Evolutionary conservation across 129 eudicot genomes (phyloP).

Genomic region (Gnaphalium uliginosum): DNA sequence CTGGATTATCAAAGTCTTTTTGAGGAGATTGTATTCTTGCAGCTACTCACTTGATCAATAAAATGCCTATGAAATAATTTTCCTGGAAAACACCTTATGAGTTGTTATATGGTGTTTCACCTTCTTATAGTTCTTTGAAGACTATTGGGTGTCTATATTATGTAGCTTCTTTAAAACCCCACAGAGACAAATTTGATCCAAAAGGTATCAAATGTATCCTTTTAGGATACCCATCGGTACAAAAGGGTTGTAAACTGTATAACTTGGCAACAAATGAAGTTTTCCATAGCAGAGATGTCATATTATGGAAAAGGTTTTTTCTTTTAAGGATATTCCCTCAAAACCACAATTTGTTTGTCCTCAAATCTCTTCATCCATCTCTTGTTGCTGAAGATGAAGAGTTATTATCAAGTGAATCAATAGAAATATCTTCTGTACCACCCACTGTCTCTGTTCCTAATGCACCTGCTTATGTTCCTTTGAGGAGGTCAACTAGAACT

Average conservation of each 20-base stretch:
- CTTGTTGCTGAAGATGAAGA: background rate
- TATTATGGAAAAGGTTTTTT: background rate
- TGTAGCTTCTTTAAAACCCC: no score
- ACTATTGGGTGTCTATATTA: no score
- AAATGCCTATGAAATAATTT: no score
- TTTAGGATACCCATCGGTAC: background rate
- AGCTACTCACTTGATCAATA: no score
- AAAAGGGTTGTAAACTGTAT: background rate
- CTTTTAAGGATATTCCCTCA: background rate
- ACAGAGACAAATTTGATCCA: background rate
- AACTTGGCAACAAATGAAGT: background rate
- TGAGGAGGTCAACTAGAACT: background rate
- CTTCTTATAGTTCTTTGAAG: no score
- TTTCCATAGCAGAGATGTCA: background rate
- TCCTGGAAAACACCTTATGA: no score
- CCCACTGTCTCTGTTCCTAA: background rate
- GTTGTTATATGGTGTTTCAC: no score
- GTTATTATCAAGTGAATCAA: no score
- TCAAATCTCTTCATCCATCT: background rate
- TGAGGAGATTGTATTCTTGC: background rate
- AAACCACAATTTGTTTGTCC: rapidly evolving
- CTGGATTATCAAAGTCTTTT: background rate
- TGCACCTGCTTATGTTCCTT: background rate
- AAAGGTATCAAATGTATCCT: background rate
- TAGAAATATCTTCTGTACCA: no score